These are phyloP conservation scores for Porcisia deanei DNA, from an alignment of 208 protist species.

Conservation along the genomic window DNA sequence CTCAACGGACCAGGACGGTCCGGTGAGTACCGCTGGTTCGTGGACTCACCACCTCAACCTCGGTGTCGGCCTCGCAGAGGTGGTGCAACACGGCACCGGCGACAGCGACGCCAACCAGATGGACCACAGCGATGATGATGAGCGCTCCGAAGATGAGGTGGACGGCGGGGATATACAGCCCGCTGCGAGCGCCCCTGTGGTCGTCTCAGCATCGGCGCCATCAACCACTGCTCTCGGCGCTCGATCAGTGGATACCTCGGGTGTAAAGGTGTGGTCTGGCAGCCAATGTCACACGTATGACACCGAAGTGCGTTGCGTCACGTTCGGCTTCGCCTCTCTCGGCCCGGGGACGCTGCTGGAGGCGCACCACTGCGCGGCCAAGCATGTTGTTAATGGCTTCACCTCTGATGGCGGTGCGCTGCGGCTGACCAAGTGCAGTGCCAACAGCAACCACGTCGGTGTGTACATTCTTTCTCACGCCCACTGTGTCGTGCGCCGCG, in stretches of 20 bases:
- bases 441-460: constrained; percentile 63
- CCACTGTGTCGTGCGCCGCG: constrained; percentile 49
- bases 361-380: constrained; percentile 53
- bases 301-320: constrained; percentile 56
- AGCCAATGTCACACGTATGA: constrained; percentile 47
- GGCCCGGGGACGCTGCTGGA: constrained; percentile 57
- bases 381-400: constrained; percentile 74
- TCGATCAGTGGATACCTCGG: constrained; percentile 32
- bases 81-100: not conserved
- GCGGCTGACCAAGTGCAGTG: constrained; percentile 55
- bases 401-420: constrained; percentile 56
- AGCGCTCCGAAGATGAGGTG: not conserved
- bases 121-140: not conserved
- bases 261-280: constrained; percentile 72
- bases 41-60: constrained; percentile 12
- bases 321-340: constrained; percentile 71
- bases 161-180: not conserved
- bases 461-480: constrained; percentile 68
- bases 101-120: not conserved
- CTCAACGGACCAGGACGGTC: not conserved
- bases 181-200: not conserved
- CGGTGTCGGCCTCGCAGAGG: not conserved
- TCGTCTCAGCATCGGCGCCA: not conserved
- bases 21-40: not conserved
- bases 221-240: not conserved